Conservation (phyloP, 345 rosid genomes). For the Moricandia arvensis region DNA sequence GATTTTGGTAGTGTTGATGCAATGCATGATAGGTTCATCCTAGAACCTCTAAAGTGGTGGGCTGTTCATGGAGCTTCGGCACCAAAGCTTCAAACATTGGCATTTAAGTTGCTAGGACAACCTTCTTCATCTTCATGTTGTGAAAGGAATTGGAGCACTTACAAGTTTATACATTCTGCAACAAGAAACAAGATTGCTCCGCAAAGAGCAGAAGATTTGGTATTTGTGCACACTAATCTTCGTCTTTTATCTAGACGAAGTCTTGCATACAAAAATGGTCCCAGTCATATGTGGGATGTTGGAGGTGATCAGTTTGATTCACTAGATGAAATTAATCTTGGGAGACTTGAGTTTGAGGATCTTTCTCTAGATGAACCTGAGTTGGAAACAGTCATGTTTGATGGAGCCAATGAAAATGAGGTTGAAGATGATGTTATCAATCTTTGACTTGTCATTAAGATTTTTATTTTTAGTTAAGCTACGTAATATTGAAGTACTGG, state of each 20-base stretch:
- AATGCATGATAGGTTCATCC: too few relatives aligned
- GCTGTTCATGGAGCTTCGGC: too few relatives aligned
- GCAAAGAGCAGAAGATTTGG: background rate
- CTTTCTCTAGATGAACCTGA: background rate
- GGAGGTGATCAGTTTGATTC: background rate
- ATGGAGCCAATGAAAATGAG: background rate
- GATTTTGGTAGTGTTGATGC: too few relatives aligned
- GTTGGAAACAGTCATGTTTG: background rate
- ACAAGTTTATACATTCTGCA: too few relatives aligned
- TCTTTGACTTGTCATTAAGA: background rate
- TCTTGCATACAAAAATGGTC: background rate
- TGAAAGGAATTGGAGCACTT: too few relatives aligned
- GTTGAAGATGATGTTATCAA: background rate
- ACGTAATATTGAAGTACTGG: background rate
- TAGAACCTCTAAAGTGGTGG: too few relatives aligned
- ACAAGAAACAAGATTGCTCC: background rate
- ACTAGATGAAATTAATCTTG: background rate
- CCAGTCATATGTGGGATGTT: background rate
- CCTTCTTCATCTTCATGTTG: too few relatives aligned
- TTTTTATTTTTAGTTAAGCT: background rate
- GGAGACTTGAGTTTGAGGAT: background rate
- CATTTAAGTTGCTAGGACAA: too few relatives aligned
- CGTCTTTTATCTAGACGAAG: background rate
- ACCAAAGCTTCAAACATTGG: too few relatives aligned
- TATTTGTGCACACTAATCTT: background rate